Conservation (phyloP, 2,329 filamentous ascomycete species). For the Dactylonectria estremocensis region DNA sequence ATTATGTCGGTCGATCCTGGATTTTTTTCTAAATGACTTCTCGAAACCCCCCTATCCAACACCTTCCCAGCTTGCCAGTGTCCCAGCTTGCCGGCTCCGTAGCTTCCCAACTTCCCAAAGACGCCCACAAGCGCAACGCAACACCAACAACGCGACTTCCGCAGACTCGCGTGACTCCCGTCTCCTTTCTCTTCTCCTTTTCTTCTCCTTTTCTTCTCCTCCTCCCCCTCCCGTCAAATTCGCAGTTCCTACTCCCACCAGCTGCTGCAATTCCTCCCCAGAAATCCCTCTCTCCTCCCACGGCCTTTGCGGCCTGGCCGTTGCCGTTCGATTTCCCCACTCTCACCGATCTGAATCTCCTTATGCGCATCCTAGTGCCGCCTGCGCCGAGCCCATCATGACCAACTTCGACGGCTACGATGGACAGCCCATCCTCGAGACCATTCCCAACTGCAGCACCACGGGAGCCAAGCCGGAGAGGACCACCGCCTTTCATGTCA, state of each 20-base stretch:
- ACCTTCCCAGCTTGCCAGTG: neutral
- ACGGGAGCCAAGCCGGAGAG: constrained; percentile 13
- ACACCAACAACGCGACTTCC: neutral
- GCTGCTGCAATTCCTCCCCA: neutral
- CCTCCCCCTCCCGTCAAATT: neutral
- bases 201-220: neutral
- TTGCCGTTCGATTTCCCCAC: neutral
- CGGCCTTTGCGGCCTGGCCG: constrained; percentile 1
- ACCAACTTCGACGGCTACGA: constrained; percentile 17
- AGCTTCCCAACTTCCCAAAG: neutral
- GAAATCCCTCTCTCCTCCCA: neutral
- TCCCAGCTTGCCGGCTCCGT: no score
- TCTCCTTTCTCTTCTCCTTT: neutral
- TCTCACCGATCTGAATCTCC: neutral
- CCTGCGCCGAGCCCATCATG: constrained; percentile 12
- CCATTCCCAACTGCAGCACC: constrained; percentile 3
- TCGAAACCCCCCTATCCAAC: constrained; percentile 7
- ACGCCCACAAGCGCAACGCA: neutral
- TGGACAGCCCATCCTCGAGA: constrained; percentile 13
- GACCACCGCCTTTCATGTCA: neutral
- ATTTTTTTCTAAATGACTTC: constrained; percentile 17
- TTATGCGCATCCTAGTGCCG: constrained; percentile 5
- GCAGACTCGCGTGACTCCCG: neutral
- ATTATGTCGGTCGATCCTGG: constrained; percentile 6
- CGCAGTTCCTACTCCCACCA: neutral